Base-by-base conservation (phyloP, 2,329 filamentous ascomycete species). In the Aureobasidium lini region DNA sequence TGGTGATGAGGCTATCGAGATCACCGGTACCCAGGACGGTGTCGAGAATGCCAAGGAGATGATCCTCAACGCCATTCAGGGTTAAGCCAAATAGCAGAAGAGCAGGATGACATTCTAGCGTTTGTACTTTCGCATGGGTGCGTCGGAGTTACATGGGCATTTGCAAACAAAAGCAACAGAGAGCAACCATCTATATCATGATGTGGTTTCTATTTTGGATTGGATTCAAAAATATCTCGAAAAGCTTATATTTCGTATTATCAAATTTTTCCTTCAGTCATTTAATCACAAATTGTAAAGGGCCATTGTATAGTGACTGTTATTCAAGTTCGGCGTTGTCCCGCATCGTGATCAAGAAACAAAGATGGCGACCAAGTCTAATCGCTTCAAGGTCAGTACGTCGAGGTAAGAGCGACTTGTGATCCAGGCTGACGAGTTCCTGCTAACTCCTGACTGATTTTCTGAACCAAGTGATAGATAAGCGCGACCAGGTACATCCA, bases 11-110 rank as follows among this genome's bases (percentile, higher is more conserved):
- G 90, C 93, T 4, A 96, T 99, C 71, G 90, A 96, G 77, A 88
- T 99, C 67, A 80, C 87, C 37, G 94, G 94, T 40, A 83, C 81
- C 59, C 83, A 83, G 69, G 88, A 90, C 15, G 90, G 89, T 11
- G 84, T 95, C 39, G 90, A 96, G 74, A 82, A 88, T 72, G 94
- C 94, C 52, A 91, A 88, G 77, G 86, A 95, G 61, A 80, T 95
- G 71, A 96, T 99, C 62, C 77, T 99, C 13, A 43, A 47, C 15
- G 48, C 48, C 34, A 53, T 60, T 18, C 53, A 57, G 23, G 42
- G 53, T 47, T 46, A 11, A 46, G 23, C n/a, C 23, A 23, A 3
- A 23, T 23, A 15, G 53, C 10, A 16, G 28, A 37, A 39, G 31
- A 32, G 16, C 29, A 57, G 39, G 37, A 37, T 10, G 11, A 23